Evolutionary conservation across 2,329 filamentous ascomycete genomes (phyloP).

Genomic region (Fusarium mangiferae): DNA sequence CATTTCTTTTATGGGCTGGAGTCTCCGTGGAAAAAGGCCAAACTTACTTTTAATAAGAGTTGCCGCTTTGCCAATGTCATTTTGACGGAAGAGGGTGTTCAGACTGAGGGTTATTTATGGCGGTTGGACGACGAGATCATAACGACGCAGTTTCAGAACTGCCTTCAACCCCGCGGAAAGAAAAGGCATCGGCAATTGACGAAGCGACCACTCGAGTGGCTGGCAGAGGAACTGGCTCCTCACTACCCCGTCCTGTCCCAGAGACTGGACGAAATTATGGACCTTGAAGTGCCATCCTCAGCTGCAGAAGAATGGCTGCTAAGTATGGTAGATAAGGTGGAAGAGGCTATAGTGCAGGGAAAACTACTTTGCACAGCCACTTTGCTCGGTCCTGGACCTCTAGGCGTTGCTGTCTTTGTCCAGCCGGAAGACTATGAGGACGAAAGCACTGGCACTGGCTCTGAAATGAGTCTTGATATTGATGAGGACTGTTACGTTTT

Average conservation of each 20-base stretch:
- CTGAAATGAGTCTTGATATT: not conserved
- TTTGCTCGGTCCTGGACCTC: not conserved
- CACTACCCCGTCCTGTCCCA: not conserved
- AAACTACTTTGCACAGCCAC: not conserved
- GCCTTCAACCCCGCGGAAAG: accelerated
- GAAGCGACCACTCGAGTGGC: not conserved
- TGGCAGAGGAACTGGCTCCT: not conserved
- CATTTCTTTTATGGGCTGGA: not conserved
- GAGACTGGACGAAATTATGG: not conserved
- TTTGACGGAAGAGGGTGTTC: not conserved
- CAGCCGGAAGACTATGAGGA: not conserved
- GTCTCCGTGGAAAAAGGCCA: accelerated
- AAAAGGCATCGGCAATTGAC: accelerated
- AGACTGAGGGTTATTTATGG: not conserved
- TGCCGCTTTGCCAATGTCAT: not conserved
- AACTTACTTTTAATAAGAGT: not conserved
- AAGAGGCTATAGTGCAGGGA: not conserved
- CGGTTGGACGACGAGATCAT: not conserved
- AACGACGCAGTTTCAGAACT: accelerated
- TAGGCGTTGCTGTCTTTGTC: not conserved
- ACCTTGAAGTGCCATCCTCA: not conserved
- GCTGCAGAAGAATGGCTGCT: not conserved
- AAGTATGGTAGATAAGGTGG: not conserved
- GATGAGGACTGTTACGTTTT: not conserved
- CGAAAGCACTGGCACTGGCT: not conserved